Base-by-base conservation (phyloP, 495 filamentous ascomycete species). In the Neurospora sp. region DNA sequence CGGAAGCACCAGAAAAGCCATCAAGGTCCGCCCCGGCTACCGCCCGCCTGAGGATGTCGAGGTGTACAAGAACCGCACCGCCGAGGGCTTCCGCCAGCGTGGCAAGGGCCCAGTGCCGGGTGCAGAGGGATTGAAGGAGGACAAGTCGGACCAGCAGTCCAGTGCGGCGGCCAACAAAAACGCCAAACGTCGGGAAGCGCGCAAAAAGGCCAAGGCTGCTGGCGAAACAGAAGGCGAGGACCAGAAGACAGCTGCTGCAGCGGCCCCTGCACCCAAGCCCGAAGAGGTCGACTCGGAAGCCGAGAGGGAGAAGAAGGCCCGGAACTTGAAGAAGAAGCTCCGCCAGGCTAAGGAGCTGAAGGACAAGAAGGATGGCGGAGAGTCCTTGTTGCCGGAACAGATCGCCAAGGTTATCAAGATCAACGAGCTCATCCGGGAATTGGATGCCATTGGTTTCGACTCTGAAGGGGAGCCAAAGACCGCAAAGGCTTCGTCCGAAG, bases 371-470 rank as follows among this genome's bases (percentile, higher is more conserved):
- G 92, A 97, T 31, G 88, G 89, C 44, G 96, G 96, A 35, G 91
- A 91, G 74, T 83, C 86, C 0, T 81, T 99, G 74, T 84, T 97
- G 16, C 96, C 96, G 0, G 96, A 99, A 82, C 96, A 99, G 83
- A 90, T 98, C 70, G 94, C 94, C 73, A 99, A 99, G 84, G 91
- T 99, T 65, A 96, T 97, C 78, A 97, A 94, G 82, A 96, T 99
- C 78, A 92, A 93, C 69, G 96, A 98, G 82, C 86, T 99, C 22
- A 91, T 97, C 70, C 87, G 94, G 40, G 94, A 98, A 79, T 86
- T 99, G 38, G 93, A 97, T 75, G 85, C 85, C 8, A 83, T 99
- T 39, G 96, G 96, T 0, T 94, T 98, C 73, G 92, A 97, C 80
- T 80, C 82, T 2, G 86, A 88, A 0, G 86, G 85, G 22, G 86